These are phyloP conservation scores for Eucalyptus microcorys DNA, from an alignment of 345 rosid species.

Conservation along the genomic window DNA sequence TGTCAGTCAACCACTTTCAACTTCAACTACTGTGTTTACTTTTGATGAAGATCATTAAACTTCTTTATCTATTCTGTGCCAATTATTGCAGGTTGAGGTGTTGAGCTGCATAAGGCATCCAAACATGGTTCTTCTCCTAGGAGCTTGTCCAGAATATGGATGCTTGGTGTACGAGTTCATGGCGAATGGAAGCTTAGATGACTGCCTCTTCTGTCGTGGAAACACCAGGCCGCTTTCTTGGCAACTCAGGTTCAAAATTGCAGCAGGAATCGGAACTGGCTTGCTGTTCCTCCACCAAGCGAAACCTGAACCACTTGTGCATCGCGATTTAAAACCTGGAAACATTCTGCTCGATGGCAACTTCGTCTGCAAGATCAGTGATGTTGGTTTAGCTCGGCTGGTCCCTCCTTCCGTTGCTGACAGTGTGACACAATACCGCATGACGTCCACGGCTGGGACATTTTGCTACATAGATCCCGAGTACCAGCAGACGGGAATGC, in stretches of 20 bases:
- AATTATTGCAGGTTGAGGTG: background rate
- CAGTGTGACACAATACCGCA: background rate
- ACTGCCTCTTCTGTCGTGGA: background rate
- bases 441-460: conserved; percentile 5
- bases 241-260: conserved; percentile 2
- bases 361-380: conserved; percentile 2
- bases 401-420: conserved; percentile 1
- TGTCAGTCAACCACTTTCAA: background rate
- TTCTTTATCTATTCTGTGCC: background rate
- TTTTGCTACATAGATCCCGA: conserved; percentile 8
- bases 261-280: background rate
- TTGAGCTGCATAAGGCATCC: conserved; percentile 10
- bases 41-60: background rate
- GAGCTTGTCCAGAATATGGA: conserved; percentile 10
- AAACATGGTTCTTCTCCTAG: conserved; percentile 9
- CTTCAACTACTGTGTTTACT: background rate
- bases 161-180: conserved; percentile 6
- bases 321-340: conserved; percentile 5
- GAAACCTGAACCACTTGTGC: conserved; percentile 4
- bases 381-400: conserved; percentile 6
- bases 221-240: background rate
- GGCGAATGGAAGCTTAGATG: conserved; percentile 5
- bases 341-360: conserved; percentile 1
- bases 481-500: conserved; percentile 8
- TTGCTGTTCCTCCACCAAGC: conserved; percentile 8